phyloP scores from a whole-genome alignment of 2,329 filamentous ascomycete species.

The Balansia obtecta region DNA sequence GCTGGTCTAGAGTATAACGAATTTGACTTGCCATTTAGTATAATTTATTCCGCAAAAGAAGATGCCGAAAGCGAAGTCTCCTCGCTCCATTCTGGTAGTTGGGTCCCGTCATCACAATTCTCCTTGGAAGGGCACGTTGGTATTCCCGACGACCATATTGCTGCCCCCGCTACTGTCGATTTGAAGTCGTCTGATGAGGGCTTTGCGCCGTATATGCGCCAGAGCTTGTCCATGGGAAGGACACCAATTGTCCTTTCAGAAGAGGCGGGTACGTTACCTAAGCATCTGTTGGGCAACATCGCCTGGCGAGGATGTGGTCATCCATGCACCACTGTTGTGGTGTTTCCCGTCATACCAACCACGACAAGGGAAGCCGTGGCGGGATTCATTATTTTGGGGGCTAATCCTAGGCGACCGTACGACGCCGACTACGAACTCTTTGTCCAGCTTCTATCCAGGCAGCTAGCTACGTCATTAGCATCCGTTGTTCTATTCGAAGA shows the following conservation, averaged over 20 bases:
- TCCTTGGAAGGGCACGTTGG: slow-evolving; percentile 62
- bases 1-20: slow-evolving; percentile 62
- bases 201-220: slow-evolving; percentile 64
- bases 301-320: slow-evolving; percentile 61
- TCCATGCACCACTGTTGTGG: slow-evolving; percentile 55
- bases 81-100: slow-evolving; percentile 57
- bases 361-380: slow-evolving; percentile 57
- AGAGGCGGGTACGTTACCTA: slow-evolving; percentile 54
- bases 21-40: slow-evolving; percentile 61
- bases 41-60: slow-evolving; percentile 65
- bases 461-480: slow-evolving; percentile 67
- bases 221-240: slow-evolving; percentile 55
- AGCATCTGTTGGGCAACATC: slow-evolving; percentile 51
- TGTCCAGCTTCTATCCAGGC: slow-evolving; percentile 59
- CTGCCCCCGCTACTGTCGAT: slow-evolving; percentile 51
- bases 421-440: slow-evolving; percentile 74
- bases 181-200: slow-evolving; percentile 57
- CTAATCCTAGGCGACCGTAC: slow-evolving; percentile 67
- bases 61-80: slow-evolving; percentile 60
- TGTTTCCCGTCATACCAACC: slow-evolving; percentile 70
- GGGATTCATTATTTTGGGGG: slow-evolving; percentile 66
- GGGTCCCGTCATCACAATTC: slow-evolving; percentile 49
- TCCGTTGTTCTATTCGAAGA: slow-evolving; percentile 76
- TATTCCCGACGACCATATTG: slow-evolving; percentile 49
- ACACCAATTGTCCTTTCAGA: slow-evolving; percentile 55